Percentiles rank a stretch among this genome's conserved stretches.
phyloP scores from a whole-genome alignment of 768 basidiomycete species.

The Pulveroboletus sp. region DNA sequence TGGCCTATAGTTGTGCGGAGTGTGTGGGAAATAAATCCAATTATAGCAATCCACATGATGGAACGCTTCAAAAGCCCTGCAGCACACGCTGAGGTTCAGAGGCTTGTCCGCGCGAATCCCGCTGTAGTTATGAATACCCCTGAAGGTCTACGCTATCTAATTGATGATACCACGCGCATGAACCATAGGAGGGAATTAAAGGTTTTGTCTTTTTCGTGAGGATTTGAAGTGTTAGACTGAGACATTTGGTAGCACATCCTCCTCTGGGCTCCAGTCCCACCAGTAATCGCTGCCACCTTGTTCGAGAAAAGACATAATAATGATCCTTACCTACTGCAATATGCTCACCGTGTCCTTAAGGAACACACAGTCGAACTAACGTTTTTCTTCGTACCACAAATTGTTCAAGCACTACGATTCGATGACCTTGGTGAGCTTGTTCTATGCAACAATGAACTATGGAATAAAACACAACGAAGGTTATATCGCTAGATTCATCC shows the following conservation, averaged over 20 bases:
- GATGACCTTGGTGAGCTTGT: conserved; percentile 71
- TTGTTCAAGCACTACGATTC: conserved; percentile 91
- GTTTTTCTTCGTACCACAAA: conserved; percentile 99
- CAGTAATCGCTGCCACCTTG: conserved; percentile 72
- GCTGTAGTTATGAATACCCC: conserved; percentile 65
- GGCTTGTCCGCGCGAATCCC: conserved; percentile 70
- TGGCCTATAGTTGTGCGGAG: conserved; percentile 69
- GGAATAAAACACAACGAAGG: conserved; percentile 40
- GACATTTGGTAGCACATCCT: conserved; percentile 61
- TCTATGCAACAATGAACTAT: not conserved
- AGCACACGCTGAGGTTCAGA: conserved; percentile 68
- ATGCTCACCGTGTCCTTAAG: conserved; percentile 91
- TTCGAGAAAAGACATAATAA: conserved; percentile 83
- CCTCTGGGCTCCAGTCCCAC: conserved; percentile 85
- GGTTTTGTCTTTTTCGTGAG: conserved; percentile 38
- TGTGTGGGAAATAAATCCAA: conserved; percentile 80
- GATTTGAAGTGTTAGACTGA: not conserved
- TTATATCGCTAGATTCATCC: conserved; percentile 92
- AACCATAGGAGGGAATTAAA: conserved; percentile 64
- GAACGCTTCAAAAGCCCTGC: conserved; percentile 77
- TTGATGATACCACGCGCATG: conserved; percentile 66
- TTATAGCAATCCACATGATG: conserved; percentile 75
- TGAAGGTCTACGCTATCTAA: conserved; percentile 74
- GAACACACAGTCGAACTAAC: conserved; percentile 93
- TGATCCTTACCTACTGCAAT: conserved; percentile 87